Evolutionary conservation across 2,329 filamentous ascomycete species (phyloP).

Genomic region (Diaporthe sp.): DNA sequence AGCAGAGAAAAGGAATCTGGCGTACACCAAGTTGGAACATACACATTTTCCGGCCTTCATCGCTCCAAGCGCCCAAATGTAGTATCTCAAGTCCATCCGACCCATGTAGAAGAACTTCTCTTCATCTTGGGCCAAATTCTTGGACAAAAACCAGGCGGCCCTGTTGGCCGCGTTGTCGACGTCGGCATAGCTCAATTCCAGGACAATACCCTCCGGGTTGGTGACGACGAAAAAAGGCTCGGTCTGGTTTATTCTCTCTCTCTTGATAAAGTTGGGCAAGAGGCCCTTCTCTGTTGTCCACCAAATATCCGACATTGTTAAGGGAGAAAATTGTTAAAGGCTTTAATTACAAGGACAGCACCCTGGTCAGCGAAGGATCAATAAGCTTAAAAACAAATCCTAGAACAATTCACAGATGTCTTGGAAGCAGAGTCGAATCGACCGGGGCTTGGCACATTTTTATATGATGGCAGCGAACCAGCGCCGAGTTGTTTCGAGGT

Average conservation of each 20-base stretch:
- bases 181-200: constrained; percentile 36
- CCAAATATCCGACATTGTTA: constrained; percentile 15
- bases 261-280: constrained; percentile 28
- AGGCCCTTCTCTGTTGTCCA: constrained; percentile 29
- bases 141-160: constrained; percentile 38
- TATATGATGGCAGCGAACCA: not conserved
- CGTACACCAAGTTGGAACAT: not conserved
- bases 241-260: not conserved
- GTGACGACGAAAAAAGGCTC: constrained; percentile 19
- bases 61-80: constrained; percentile 31
- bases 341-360: not conserved
- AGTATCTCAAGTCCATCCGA: constrained; percentile 32
- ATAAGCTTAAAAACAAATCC: not conserved
- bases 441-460: not conserved
- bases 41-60: constrained; percentile 34
- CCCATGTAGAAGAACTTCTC: constrained; percentile 35
- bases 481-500: not conserved
- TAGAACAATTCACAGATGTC: not conserved
- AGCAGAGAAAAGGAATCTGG: not conserved
- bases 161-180: constrained; percentile 38
- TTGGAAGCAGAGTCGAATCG: not conserved
- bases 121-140: constrained; percentile 30
- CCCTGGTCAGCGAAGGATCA: constrained; percentile 3
- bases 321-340: not conserved
- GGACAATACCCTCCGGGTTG: constrained; percentile 25